These are phyloP conservation scores for Candida verbasci DNA, from an alignment of 805 yeast genomes.

Conservation along the genomic window DNA sequence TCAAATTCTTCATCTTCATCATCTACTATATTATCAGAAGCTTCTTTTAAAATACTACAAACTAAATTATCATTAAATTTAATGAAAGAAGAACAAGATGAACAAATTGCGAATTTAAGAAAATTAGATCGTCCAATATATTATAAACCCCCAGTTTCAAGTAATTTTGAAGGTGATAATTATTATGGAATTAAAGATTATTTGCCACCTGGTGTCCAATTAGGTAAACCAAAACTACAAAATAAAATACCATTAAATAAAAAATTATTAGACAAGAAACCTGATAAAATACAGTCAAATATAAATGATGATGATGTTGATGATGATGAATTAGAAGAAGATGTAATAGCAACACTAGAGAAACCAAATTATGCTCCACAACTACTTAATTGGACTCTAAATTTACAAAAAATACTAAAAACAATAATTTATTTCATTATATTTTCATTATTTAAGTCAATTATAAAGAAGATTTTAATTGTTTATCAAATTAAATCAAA, in stretches of 20 bases:
- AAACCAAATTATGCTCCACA: neutral
- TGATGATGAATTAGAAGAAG: constrained; percentile 22
- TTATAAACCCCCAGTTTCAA: constrained; percentile 28
- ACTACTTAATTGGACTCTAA: constrained; percentile 9
- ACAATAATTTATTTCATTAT: constrained; percentile 23
- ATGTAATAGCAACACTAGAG: constrained; percentile 10
- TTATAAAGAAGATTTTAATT: constrained; percentile 10
- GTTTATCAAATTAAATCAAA: neutral
- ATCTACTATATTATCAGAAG: constrained; percentile 6
- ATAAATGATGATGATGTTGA: no score
- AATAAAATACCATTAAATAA: constrained; percentile 11
- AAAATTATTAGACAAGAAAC: constrained; percentile 1
- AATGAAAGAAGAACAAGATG: neutral
- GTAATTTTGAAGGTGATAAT: constrained; percentile 13
- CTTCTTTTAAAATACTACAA: constrained; percentile 7
- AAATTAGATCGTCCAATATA: constrained; percentile 18
- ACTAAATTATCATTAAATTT: constrained; percentile 7
- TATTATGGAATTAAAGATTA: constrained; percentile 23
- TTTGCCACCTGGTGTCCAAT: constrained; percentile 19
- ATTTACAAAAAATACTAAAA: constrained; percentile 26
- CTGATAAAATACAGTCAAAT: constrained; percentile 2
- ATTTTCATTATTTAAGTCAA: constrained; percentile 19
- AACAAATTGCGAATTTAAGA: constrained; percentile 2
- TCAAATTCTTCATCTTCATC: no score
- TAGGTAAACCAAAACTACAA: neutral